Evolutionary conservation across 1,284 basidiomycete species (phyloP).

Genomic region (Melampsora larici-populina): DNA sequence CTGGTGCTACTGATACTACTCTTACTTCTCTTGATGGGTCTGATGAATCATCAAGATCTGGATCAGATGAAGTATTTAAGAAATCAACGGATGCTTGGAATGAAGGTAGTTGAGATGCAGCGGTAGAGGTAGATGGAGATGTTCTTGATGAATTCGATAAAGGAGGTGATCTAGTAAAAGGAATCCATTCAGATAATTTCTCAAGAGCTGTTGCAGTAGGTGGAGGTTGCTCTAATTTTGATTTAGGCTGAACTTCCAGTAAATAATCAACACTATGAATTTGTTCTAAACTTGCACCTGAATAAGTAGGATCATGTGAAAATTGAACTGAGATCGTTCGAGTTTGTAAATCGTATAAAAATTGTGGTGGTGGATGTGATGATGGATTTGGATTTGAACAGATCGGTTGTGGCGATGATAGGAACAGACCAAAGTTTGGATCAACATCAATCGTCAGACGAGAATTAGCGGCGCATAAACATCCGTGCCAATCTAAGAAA

Average conservation of each 20-base stretch:
- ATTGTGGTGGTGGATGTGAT: conserved; percentile 45
- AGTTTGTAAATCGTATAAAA: conserved; percentile 46
- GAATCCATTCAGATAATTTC: conserved; percentile 38
- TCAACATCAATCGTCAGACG: conserved; percentile 24
- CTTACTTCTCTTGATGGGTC: conserved; percentile 8
- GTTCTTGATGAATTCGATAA: neutral
- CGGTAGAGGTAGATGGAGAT: neutral
- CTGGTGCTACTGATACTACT: conserved; percentile 27
- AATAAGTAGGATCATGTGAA: conserved; percentile 45
- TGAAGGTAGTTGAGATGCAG: neutral
- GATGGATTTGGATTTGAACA: conserved; percentile 33
- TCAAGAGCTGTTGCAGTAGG: neutral
- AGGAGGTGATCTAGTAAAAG: conserved; percentile 2
- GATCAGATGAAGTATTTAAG: neutral
- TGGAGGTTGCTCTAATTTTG: neutral
- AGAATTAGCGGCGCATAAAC: conserved; percentile 25
- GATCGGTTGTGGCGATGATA: conserved; percentile 45
- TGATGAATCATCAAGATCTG: neutral
- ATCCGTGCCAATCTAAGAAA: conserved; percentile 42
- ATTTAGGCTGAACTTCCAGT: conserved; percentile 29
- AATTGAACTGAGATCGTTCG: conserved; percentile 46
- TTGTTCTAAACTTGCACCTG: conserved; percentile 31
- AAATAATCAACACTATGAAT: conserved; percentile 36
- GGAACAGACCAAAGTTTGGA: conserved; percentile 36
- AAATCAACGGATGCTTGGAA: neutral